A percentile compares a stretch with the other conserved stretches of the same genome.
These are phyloP conservation scores for Fusarium paranaense DNA, from an alignment of 2,329 filamentous ascomycete species.

Conservation along the genomic window DNA sequence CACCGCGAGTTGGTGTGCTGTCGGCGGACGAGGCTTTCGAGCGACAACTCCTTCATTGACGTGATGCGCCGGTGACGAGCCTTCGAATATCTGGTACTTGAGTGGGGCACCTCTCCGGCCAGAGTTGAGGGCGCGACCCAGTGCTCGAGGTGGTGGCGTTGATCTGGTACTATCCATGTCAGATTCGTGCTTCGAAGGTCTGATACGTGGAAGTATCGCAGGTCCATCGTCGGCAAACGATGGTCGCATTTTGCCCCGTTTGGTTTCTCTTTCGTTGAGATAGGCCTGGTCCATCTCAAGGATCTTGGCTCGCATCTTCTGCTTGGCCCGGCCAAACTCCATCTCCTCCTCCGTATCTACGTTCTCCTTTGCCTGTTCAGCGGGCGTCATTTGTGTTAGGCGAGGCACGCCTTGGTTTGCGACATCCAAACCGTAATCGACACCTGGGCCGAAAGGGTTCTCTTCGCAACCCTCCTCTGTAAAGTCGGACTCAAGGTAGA, in stretches of 20 bases:
- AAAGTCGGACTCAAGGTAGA: conserved; percentile 97
- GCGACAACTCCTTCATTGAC: conserved; percentile 67
- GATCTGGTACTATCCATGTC: conserved; percentile 59
- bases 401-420: conserved; percentile 77
- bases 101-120: conserved; percentile 60
- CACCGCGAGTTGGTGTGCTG: conserved; percentile 84
- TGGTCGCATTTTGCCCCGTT: conserved; percentile 61
- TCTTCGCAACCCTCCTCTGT: conserved; percentile 86
- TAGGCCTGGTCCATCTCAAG: conserved; percentile 80
- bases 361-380: conserved; percentile 77
- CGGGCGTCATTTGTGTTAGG: conserved; percentile 72
- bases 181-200: conserved; percentile 70
- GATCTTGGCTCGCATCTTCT: conserved; percentile 79
- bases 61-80: conserved; percentile 68
- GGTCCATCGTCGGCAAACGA: conserved; percentile 64
- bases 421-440: conserved; percentile 73
- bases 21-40: conserved; percentile 78
- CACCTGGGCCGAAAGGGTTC: conserved; percentile 87
- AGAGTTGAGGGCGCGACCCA: conserved; percentile 44
- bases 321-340: conserved; percentile 78
- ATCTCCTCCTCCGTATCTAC: conserved; percentile 78
- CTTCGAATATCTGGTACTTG: conserved; percentile 71
- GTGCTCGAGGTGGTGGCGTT: conserved; percentile 54
- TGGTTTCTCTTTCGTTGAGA: conserved; percentile 70
- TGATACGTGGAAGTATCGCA: conserved; percentile 71